Evolutionary conservation across 495 filamentous ascomycete genomes (phyloP).

Genomic region (Astrothelium subdiscretum): DNA sequence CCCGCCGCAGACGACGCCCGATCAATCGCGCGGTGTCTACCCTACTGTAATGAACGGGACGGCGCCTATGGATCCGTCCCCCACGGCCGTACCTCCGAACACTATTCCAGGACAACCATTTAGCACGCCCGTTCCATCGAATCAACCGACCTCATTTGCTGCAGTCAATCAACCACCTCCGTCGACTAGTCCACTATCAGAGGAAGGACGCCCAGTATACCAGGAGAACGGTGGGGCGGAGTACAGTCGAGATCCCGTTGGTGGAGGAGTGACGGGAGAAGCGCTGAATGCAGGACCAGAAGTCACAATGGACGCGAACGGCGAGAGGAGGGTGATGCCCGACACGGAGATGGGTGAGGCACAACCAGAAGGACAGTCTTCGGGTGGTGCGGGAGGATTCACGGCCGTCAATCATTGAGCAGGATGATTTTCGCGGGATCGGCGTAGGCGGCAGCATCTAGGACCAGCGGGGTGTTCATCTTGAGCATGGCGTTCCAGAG

Average conservation of each 20-base stretch:
- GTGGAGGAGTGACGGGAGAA: slow-evolving; percentile 7
- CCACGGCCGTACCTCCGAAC: slow-evolving; percentile 11
- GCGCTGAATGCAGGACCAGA: slow-evolving; percentile 9
- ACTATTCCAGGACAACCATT: not conserved
- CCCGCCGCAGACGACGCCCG: not conserved
- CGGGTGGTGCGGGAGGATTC: slow-evolving; percentile 13
- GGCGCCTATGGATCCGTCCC: not conserved
- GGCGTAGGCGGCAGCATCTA: too few relatives aligned
- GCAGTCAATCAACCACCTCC: slow-evolving; percentile 7
- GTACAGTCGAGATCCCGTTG: slow-evolving; percentile 6
- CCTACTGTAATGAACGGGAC: not conserved
- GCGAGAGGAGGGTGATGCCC: slow-evolving; percentile 15
- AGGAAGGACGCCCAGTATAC: not conserved
- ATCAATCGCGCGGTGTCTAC: not conserved
- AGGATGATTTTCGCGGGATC: not conserved
- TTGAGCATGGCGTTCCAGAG: not conserved
- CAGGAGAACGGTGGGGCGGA: slow-evolving; percentile 4
- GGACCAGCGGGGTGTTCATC: not conserved
- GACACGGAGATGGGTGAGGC: slow-evolving; percentile 1
- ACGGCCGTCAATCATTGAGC: slow-evolving; percentile 20
- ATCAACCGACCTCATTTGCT: not conserved
- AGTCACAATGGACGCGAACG: slow-evolving; percentile 17
- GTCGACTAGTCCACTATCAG: not conserved
- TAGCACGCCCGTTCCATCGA: not conserved
- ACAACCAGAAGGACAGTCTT: not conserved